Evolutionary conservation across 805 yeast genomes (phyloP), one percentile per base, ranked within the genome.

Genomic region (Priceomyces castillae): DNA sequence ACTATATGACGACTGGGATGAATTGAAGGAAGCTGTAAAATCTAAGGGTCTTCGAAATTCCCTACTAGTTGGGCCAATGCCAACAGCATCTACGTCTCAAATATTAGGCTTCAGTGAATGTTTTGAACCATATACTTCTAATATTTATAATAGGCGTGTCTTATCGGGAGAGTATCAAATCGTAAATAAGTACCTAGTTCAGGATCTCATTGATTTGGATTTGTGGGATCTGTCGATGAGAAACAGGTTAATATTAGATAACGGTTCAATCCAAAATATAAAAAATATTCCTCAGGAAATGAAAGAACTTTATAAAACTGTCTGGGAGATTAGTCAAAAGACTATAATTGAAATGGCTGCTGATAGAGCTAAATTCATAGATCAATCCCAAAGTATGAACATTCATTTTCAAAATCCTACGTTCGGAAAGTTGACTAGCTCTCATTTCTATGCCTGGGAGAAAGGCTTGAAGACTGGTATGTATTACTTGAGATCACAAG

Each of bases 81-180:
- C 98, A 35, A 92, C 98, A 14, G 98, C 98, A 1, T 89, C 97
- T 1, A 92, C 98, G 1, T 92, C 98, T 2, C 97, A 90, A 70
- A 90, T 92, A 40, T 73, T 92, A 41, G 98, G 97, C 31, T 88
- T 78, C 72, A 90, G 82, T 55, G 98, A 92, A 69, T 90, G 97
- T 67, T 92, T 92, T 64, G 99, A 92, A 65, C 98, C 99, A 10
- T 81, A 82, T 62, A 90, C 99, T 6, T 89, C 97, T 16, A 92
- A 92, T 67, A 81, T 92, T 57, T 92, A 90, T 67, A 80, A 87
- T 36, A 80, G 98, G 56, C 81, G 98, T 59, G 97, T 90, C 4
- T 69, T 89, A 7, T 86, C 97, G 16, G 98, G 97, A 38, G 98
- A 92, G 61, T 89, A 81, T 71, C 97, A 90, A 72, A 78, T 92